Conservation (phyloP, 768 basidiomycete species). For the Pleurotus salmoneostramineus region DNA sequence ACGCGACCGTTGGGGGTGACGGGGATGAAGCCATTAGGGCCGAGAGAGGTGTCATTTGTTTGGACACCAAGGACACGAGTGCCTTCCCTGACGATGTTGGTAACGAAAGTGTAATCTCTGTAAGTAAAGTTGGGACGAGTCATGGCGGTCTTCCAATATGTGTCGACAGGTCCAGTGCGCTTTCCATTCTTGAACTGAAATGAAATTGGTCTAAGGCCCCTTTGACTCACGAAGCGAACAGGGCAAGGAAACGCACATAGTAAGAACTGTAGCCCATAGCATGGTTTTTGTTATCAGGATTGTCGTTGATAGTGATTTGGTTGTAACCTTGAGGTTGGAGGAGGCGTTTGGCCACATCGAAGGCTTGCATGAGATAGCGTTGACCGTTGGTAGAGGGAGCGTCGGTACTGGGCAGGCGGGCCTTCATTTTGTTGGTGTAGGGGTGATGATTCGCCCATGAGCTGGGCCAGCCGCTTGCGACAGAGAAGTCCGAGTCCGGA, state of each 20-base stretch:
- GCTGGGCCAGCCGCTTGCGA: slow-evolving; percentile 46
- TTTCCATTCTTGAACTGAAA: slow-evolving; percentile 41
- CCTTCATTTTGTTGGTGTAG: slow-evolving; percentile 44
- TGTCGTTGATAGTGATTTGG: slow-evolving; percentile 51
- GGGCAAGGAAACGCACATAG: too few relatives aligned
- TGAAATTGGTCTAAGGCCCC: too few relatives aligned
- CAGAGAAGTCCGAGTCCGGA: slow-evolving; percentile 44
- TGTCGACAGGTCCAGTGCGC: slow-evolving; percentile 54
- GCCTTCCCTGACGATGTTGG: slow-evolving; percentile 54
- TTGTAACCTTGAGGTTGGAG: slow-evolving; percentile 46
- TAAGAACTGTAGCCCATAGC: slow-evolving; percentile 52
- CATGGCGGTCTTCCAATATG: slow-evolving; percentile 56
- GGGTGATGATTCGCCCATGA: slow-evolving; percentile 50
- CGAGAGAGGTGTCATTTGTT: slow-evolving; percentile 55
- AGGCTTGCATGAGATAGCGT: slow-evolving; percentile 51
- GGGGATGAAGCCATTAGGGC: slow-evolving; percentile 51
- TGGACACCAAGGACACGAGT: slow-evolving; percentile 53
- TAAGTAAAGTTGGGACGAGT: slow-evolving; percentile 48
- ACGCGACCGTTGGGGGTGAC: slow-evolving; percentile 56
- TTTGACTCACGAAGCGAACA: too few relatives aligned
- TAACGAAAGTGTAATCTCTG: slow-evolving; percentile 43
- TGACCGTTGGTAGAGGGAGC: slow-evolving; percentile 56
- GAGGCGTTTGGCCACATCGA: slow-evolving; percentile 37
- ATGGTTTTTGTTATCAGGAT: slow-evolving; percentile 54
- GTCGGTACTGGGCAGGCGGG: slow-evolving; percentile 54